Conservation (phyloP, 768 basidiomycete genomes). For the Naganishia vaughanmartiniae region DNA sequence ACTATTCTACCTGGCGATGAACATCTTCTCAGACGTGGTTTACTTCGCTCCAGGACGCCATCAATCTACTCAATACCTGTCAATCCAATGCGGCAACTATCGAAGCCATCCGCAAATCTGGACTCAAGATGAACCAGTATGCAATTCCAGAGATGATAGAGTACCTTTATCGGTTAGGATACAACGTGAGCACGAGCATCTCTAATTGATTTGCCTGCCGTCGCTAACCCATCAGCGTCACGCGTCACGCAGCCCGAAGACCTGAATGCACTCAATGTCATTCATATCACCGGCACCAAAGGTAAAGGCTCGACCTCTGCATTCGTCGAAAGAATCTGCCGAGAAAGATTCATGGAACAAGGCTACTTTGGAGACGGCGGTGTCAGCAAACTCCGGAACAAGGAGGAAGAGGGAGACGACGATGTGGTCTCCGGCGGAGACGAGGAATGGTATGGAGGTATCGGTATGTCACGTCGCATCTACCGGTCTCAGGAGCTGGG, state of each 20-base stretch:
- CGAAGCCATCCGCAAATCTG: constrained; percentile 74
- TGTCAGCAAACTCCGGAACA: constrained; percentile 13
- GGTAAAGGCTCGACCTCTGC: constrained; percentile 97
- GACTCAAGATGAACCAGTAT: constrained; percentile 60
- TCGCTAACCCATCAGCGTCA: background rate
- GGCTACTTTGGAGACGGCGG: constrained; percentile 13
- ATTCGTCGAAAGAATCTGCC: constrained; percentile 80
- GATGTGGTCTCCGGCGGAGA: constrained; percentile 20
- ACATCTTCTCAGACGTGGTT: background rate
- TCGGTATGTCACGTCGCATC: constrained; percentile 21
- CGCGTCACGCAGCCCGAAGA: constrained; percentile 69
- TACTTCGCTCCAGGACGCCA: constrained; percentile 43
- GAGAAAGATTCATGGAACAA: constrained; percentile 59
- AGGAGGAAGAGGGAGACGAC: constrained; percentile 22
- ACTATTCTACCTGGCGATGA: too few species aligned
- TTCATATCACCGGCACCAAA: constrained; percentile 97
- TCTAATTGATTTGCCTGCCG: background rate
- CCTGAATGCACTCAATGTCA: constrained; percentile 81
- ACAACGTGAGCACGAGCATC: constrained; percentile 62
- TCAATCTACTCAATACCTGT: constrained; percentile 53
- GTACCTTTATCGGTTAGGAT: constrained; percentile 80
- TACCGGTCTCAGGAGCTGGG: background rate
- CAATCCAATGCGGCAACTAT: constrained; percentile 93
- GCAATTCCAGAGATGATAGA: constrained; percentile 87
- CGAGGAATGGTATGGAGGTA: constrained; percentile 26